Base-by-base conservation (phyloP, 805 yeast genomes). In the Myxozyma neglecta region DNA sequence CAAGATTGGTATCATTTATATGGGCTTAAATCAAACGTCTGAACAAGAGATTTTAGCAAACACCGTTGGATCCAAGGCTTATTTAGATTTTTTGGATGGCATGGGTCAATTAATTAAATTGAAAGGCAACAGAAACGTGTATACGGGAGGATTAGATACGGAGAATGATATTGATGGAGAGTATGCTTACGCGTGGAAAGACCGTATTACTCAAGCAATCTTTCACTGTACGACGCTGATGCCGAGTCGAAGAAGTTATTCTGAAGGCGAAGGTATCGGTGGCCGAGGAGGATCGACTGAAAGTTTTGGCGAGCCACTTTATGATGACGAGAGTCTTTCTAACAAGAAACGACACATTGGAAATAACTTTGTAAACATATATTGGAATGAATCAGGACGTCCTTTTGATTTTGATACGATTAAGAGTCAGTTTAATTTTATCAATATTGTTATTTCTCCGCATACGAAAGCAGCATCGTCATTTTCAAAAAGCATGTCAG, bases 301-400 rank as follows among this genome's bases (percentile, higher is more conserved):
- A 24, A 42, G 18, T 29, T 37, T 51, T 9, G 37, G 37, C 3
- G 55, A 51, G 39, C 45, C 55, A n/a, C 42, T 51, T 45, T 53
- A 53, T 45, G 62, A 61, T 44, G 59, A 53, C 36, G 65, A 61
- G 50, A 46, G 60, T 29, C 40, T 61, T 48, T 56, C 62, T 16
- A 59, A 57, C 72, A 90, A 90, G 74, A 90, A 90, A 73, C 76
- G 91, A 58, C 97, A 90, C 71, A 87, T 90, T 65, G 97, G 97
- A 7, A 90, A 90, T 75, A 83, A 90, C 71, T 86, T 84, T 72
- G 94, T 90, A 59, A 88, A 87, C 70, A 83, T 90, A 29, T 90
- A 81, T 71, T 91, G 85, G 76, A 89, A 90, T 70, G 96, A 90
- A 68, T 84, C 90, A 1, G 70, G 68, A 11, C 73, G 74, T 5